Evolutionary conservation across 2,329 filamentous ascomycete genomes (phyloP).

Genomic region (Sarocladiaceae sp.): DNA sequence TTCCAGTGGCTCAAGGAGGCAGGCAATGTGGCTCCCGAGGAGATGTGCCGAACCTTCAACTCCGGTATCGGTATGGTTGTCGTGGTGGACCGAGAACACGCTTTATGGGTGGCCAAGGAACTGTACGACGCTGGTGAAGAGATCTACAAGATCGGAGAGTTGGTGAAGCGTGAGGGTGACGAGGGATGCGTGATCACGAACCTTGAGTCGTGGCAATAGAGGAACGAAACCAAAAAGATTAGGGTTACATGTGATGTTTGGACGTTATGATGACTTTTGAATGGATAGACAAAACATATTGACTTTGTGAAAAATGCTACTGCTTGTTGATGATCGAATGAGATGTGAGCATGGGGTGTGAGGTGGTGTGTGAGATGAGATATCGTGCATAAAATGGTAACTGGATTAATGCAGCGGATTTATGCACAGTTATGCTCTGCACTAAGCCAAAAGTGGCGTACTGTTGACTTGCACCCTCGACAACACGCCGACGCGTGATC

Average conservation of each 20-base stretch:
- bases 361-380: no score
- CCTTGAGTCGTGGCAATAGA: conserved; percentile 25
- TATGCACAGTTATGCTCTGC: neutral
- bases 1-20: conserved; percentile 78
- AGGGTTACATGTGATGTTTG: neutral
- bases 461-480: conserved; percentile 8
- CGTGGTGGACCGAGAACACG: conserved; percentile 63
- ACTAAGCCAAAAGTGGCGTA: conserved; percentile 4
- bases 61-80: conserved; percentile 91
- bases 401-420: no score
- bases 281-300: conserved; percentile 1
- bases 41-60: conserved; percentile 94
- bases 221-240: neutral
- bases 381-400: no score
- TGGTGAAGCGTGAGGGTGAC: conserved; percentile 48
- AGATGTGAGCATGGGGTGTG: no score
- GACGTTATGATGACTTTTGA: neutral
- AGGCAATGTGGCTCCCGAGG: conserved; percentile 63
- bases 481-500: conserved; percentile 16
- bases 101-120: conserved; percentile 49
- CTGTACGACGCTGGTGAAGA: conserved; percentile 63
- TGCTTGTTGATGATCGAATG: no score
- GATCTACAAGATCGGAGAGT: conserved; percentile 67
- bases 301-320: no score
- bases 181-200: conserved; percentile 28